These are phyloP conservation scores for Dryadomyces quercus-mongolicae DNA, from an alignment of 2,329 filamentous ascomycete genomes.

Conservation along the genomic window DNA sequence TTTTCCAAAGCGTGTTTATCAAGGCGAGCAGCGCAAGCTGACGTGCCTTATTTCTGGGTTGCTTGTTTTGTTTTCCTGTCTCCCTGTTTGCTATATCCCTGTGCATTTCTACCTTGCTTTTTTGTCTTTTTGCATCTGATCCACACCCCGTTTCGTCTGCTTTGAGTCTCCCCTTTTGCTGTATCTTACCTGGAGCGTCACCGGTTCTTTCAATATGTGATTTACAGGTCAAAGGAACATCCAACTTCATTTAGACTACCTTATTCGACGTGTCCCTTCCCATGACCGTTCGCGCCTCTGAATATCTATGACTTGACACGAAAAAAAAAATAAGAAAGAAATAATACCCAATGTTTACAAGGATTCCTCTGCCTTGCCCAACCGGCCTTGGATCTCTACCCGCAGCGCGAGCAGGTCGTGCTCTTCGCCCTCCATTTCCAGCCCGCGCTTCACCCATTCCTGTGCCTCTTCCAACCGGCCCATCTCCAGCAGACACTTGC, in stretches of 20 bases:
- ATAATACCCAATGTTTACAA: not conserved
- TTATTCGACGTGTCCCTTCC: no score
- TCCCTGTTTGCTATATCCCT: not conserved
- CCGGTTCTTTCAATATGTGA: not conserved
- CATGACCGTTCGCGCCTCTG: not conserved
- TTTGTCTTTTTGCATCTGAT: not conserved
- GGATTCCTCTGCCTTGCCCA: slow-evolving; percentile 5
- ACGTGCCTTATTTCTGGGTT: not conserved
- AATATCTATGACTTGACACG: not conserved
- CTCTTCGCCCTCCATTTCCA: slow-evolving; percentile 73
- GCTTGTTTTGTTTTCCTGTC: not conserved
- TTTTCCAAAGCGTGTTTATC: no score
- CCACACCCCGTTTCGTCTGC: not conserved
- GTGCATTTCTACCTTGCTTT: not conserved
- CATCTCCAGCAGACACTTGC: slow-evolving; percentile 84
- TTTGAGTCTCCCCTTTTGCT: no score
- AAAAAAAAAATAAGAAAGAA: not conserved
- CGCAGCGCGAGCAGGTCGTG: slow-evolving; percentile 50
- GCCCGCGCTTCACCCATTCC: slow-evolving; percentile 61
- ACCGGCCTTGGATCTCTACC: slow-evolving; percentile 44
- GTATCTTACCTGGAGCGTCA: not conserved
- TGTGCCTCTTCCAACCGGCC: slow-evolving; percentile 69
- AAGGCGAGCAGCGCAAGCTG: not conserved
- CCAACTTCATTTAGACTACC: not conserved
- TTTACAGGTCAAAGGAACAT: not conserved